A percentile compares a stretch with the other conserved stretches of the same genome.
Evolutionary conservation across 208 protist genomes (phyloP).

Genomic region (Acanthamoeba lugdunensis): DNA sequence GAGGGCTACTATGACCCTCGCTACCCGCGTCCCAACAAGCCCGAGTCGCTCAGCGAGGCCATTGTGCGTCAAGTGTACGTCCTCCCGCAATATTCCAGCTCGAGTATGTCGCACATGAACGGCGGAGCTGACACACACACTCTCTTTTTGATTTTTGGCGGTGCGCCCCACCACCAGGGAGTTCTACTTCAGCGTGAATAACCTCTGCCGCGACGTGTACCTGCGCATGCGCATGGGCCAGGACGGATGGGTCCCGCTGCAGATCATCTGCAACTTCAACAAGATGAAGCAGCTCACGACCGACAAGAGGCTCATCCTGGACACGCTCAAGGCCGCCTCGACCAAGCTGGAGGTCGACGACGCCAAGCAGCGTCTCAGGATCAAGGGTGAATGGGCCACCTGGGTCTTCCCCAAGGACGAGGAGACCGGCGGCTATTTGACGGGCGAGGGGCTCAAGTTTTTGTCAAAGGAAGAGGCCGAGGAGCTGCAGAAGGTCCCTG

Average conservation of each 20-base stretch:
- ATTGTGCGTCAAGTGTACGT: constrained; percentile 27
- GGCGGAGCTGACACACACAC: background rate
- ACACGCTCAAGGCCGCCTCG: constrained; percentile 44
- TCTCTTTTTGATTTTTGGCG: background rate
- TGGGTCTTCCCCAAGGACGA: constrained; percentile 66
- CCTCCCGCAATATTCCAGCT: background rate
- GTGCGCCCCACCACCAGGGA: constrained; percentile 19
- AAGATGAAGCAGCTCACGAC: constrained; percentile 73
- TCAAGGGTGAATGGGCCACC: background rate
- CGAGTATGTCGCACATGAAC: too few species aligned
- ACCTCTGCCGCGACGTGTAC: constrained; percentile 81
- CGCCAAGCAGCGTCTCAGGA: background rate
- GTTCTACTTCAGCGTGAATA: constrained; percentile 82
- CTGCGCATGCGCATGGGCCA: constrained; percentile 79
- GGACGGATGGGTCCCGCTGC: constrained; percentile 77
- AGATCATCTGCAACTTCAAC: constrained; percentile 77
- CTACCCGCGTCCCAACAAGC: background rate
- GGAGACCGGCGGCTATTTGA: background rate
- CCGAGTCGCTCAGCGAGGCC: background rate
- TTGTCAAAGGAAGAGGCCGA: background rate
- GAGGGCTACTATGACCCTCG: background rate
- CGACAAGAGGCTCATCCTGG: constrained; percentile 63
- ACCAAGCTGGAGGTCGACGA: constrained; percentile 59
- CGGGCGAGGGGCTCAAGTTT: background rate
- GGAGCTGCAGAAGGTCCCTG: background rate